Base-by-base conservation (phyloP, 2,329 filamentous ascomycete species). In the Drechslerella dactyloides region DNA sequence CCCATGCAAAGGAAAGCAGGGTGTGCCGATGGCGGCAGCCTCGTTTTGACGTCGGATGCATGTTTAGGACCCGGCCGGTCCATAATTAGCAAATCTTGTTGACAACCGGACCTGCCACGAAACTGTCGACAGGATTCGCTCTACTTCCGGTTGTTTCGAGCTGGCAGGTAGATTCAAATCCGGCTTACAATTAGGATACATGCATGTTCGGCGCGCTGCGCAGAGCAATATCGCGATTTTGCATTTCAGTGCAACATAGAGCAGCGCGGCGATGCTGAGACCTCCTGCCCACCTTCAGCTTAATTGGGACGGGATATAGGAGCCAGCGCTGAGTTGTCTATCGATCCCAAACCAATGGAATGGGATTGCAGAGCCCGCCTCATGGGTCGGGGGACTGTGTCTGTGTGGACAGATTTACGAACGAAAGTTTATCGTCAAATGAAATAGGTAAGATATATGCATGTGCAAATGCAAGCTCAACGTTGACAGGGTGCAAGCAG, bases 21-120 rank as follows among this genome's bases (percentile, higher is more conserved):
- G 37, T 3, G n/a, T 42, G 37, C 37, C 11, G 11, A 17, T 17
- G n/a, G 13, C n/a, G 37, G 37, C n/a, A 42, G 37, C 37, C 37
- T 42, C 37, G 13, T 42, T 42, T 42, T 42, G 37, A 42, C 37
- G n/a, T 42, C 37, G 37, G 37, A 42, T 42, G 37, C 37, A 42
- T 42, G n/a, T 42, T 42, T 42, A 3, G 37, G 37, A 17, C 13
- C 37, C 37, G 37, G 37, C 37, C 37, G 37, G 37, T 42, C n/a
- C 37, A 42, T 42, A 42, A 15, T 42, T 17, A 13, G 37, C 37
- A 42, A 42, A 15, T 17, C 6, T 15, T 4, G n/a, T 42, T 15
- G 37, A 42, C 15, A 42, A 42, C 37, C 37, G 3, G n/a, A 13
- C 37, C 11, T 42, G 37, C 37, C 37, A 42, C 37, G 37, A 42